phyloP scores from a whole-genome alignment of 2,329 filamentous ascomycete genomes.

The Curvularia sp. region DNA sequence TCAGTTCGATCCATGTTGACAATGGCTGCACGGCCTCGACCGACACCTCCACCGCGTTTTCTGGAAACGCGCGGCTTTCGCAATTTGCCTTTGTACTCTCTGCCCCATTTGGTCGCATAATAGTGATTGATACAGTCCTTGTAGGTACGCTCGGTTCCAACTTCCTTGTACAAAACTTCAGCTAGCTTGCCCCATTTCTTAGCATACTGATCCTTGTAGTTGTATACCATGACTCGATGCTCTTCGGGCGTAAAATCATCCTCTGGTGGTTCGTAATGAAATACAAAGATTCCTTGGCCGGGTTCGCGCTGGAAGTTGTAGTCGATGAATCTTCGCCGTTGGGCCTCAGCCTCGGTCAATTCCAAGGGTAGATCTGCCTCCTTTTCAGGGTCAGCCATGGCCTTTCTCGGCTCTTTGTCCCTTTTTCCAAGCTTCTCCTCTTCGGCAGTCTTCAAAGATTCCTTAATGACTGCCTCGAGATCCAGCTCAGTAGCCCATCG shows the following conservation, averaged over 20 bases:
- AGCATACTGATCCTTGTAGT: constrained; percentile 72
- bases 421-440: constrained; percentile 75
- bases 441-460: constrained; percentile 71
- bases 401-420: constrained; percentile 65
- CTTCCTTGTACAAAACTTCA: constrained; percentile 61
- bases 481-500: constrained; percentile 70
- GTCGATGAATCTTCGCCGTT: constrained; percentile 68
- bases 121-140: constrained; percentile 86
- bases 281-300: constrained; percentile 71
- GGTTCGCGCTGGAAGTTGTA: constrained; percentile 69
- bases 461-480: constrained; percentile 73
- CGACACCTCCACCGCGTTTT: constrained; percentile 47
- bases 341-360: constrained; percentile 67
- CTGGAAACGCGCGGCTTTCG: constrained; percentile 41
- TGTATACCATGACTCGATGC: constrained; percentile 72
- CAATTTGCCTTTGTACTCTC: constrained; percentile 78
- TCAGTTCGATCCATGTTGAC: constrained; percentile 57
- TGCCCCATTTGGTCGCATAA: constrained; percentile 78
- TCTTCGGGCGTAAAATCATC: constrained; percentile 80
- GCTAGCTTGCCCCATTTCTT: constrained; percentile 86
- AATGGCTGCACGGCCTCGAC: constrained; percentile 65
- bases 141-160: constrained; percentile 69
- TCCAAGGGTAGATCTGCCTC: constrained; percentile 78
- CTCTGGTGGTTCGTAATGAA: constrained; percentile 74
- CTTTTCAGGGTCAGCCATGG: constrained; percentile 76